A percentile compares a stretch with the other conserved stretches of the same genome.
Evolutionary conservation across 768 basidiomycete species (phyloP).

Genomic region (Termitomyces sp.): DNA sequence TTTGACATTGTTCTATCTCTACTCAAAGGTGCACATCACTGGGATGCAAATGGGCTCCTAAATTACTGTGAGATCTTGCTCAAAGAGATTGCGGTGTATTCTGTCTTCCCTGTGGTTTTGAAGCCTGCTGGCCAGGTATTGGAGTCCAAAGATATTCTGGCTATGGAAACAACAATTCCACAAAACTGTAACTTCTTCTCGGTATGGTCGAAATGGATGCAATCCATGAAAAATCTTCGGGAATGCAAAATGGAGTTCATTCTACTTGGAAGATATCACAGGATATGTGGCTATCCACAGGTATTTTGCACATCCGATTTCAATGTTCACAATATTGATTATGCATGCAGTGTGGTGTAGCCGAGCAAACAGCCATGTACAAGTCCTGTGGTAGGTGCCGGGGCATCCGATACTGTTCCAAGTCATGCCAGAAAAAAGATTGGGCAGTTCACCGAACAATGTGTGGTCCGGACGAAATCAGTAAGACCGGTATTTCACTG

Average conservation of each 20-base stretch:
- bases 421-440: not conserved
- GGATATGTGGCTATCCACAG: not conserved
- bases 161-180: not conserved
- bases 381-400: not conserved
- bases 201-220: not conserved
- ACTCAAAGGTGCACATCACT: not conserved
- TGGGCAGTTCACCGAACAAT: not conserved
- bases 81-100: not conserved
- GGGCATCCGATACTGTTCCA: not conserved
- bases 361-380: not conserved
- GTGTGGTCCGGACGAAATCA: not conserved
- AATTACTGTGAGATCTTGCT: not conserved
- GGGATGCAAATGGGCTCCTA: not conserved
- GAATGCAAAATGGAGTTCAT: not conserved
- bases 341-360: not conserved
- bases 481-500: not conserved
- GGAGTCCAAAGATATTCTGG: not conserved
- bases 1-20: not conserved
- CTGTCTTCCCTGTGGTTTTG: not conserved
- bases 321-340: too few relatives aligned
- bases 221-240: not conserved
- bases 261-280: not conserved
- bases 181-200: not conserved
- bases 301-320: not conserved
- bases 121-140: not conserved